Evolutionary conservation across 2,329 filamentous ascomycete species (phyloP), one percentile per base, ranked within the genome.

Genomic region (Apiospora hydei): DNA sequence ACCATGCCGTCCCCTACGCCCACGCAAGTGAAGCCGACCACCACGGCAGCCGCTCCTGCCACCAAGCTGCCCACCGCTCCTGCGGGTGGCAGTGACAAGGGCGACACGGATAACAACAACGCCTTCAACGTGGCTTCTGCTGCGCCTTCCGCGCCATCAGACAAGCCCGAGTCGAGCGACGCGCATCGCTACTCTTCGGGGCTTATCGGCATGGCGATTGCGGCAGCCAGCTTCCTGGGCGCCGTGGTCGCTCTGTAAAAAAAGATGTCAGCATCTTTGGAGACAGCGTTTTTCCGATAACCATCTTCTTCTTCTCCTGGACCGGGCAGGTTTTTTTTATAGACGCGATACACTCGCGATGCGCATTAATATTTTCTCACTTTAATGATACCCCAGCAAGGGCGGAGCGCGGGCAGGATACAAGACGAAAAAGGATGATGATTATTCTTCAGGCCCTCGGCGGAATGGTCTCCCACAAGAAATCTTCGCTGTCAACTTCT

Each of bases 141-240:
- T 64, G 18, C 70, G 18, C 11, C 70, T 30, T 44, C 71, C 34
- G 16, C 43, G 64, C 24, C 70, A 7, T 61, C 71, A 5, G 34
- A 64, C 3, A 64, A 21, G 57, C 57, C 57, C 6, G 57, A n/a
- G 8, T 5, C 34, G 34, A 64, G 57, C 21, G 34, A 14, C 57
- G 57, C 57, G 8, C 57, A 41, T n/a, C 57, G 18, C 11, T 14
- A 43, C 41, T 1, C 18, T 64, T n/a, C 57, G 0, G 72, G 75
- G 26, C 69, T 76, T 51, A 68, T 75, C 18, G 51, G 69, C 14
- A 70, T 74, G 38, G 74, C 70, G 41, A 74, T 75, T 26, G 76
- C 72, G 13, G 76, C 75, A 38, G 77, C 72, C 16, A 74, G 73
- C 2, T 67, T 78, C 47, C 57, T 77, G 64, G 77, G 72, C 14